A percentile compares a stretch with the other conserved stretches of the same genome.
Evolutionary conservation across 129 eudicot genomes (phyloP).

Genomic region (Flaveria sonorensis): DNA sequence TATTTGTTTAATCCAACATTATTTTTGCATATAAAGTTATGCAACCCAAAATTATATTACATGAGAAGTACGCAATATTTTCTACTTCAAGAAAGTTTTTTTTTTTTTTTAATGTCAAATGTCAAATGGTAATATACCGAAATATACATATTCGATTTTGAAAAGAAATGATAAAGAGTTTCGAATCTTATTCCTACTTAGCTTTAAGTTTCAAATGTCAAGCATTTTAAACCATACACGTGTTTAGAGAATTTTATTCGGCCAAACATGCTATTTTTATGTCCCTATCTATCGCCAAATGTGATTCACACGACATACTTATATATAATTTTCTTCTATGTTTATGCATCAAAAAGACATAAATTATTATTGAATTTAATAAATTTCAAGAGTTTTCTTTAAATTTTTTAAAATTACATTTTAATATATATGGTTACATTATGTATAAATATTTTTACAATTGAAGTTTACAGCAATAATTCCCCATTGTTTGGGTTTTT

Average conservation of each 20-base stretch:
- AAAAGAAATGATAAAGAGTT: not conserved
- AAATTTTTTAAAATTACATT: too few relatives aligned
- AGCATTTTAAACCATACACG: not conserved
- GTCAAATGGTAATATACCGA: not conserved
- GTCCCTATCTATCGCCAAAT: not conserved
- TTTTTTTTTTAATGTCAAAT: not conserved
- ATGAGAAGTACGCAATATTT: too few relatives aligned
- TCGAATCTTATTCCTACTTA: conserved; percentile 10
- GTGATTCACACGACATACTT: not conserved
- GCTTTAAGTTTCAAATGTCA: not conserved
- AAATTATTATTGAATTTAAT: not conserved
- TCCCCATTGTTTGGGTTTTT: too few relatives aligned
- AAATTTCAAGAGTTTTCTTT: not conserved
- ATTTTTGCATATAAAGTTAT: too few relatives aligned
- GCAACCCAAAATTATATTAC: too few relatives aligned
- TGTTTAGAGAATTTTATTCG: not conserved
- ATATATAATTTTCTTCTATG: not conserved
- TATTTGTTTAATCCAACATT: too few relatives aligned
- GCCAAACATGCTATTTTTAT: not conserved
- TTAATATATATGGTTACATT: too few relatives aligned
- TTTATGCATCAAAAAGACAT: not conserved
- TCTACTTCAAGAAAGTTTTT: too few relatives aligned
- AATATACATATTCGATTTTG: not conserved
- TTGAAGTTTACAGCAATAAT: too few relatives aligned
- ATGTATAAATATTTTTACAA: too few relatives aligned